Evolutionary conservation across 2,329 filamentous ascomycete genomes (phyloP).

Genomic region (Cordyceps militaris): DNA sequence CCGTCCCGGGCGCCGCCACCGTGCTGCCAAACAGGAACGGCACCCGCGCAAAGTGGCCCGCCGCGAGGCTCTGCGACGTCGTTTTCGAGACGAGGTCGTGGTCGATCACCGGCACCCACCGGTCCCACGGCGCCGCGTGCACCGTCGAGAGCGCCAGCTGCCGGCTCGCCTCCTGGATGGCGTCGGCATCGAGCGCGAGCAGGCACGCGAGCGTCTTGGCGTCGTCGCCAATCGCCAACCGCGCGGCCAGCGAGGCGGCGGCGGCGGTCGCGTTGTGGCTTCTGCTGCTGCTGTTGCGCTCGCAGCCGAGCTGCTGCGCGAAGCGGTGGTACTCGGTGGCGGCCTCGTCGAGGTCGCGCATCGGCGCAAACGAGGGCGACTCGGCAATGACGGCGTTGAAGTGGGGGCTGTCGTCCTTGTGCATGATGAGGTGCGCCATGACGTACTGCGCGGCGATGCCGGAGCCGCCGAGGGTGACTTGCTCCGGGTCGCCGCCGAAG

Average conservation of each 20-base stretch:
- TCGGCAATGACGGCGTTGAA: constrained; percentile 46
- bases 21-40: constrained; percentile 43
- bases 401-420: constrained; percentile 41
- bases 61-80: constrained; percentile 40
- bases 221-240: background rate
- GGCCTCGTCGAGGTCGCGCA: constrained; percentile 39
- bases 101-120: constrained; percentile 50
- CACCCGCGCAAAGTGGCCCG: constrained; percentile 46
- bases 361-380: constrained; percentile 44
- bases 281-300: background rate
- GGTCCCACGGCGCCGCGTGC: constrained; percentile 36
- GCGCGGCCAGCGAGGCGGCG: no score
- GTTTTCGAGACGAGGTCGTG: constrained; percentile 42
- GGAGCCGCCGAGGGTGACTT: constrained; percentile 52
- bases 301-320: constrained; percentile 23
- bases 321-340: constrained; percentile 35
- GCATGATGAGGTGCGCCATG: constrained; percentile 54
- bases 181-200: constrained; percentile 31
- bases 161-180: constrained; percentile 36
- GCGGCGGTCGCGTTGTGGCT: no score
- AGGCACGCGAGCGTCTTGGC: constrained; percentile 34
- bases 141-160: background rate
- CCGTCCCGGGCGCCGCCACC: constrained; percentile 32
- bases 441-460: constrained; percentile 62
- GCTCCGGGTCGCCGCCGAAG: constrained; percentile 46